A percentile compares a stretch with the other conserved stretches of the same genome.
Evolutionary conservation across 1,284 basidiomycete genomes (phyloP).

Genomic region (Cutaneotrichosporon cutaneum): DNA sequence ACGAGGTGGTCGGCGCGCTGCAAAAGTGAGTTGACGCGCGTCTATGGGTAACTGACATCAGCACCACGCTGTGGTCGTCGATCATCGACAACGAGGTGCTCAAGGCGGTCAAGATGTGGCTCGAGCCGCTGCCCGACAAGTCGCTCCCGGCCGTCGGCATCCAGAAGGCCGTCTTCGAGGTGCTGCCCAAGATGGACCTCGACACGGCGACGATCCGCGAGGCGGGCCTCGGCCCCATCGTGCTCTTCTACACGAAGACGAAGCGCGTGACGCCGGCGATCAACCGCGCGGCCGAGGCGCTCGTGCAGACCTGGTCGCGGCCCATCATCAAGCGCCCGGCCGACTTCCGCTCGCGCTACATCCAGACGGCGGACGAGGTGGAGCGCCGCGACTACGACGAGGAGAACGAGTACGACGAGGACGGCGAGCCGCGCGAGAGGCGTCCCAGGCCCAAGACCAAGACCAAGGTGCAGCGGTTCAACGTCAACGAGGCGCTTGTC

Average conservation of each 20-base stretch:
- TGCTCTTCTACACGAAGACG: constrained; percentile 90
- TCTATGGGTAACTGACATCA: constrained; percentile 47
- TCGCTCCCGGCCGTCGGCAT: constrained; percentile 95
- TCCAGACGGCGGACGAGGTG: constrained; percentile 30
- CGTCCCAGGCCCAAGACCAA: constrained; percentile 15
- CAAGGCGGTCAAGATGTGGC: constrained; percentile 85
- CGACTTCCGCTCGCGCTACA: constrained; percentile 61
- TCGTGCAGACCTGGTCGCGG: constrained; percentile 86
- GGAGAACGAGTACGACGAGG: constrained; percentile 24
- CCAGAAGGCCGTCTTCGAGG: constrained; percentile 85
- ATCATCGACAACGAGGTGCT: constrained; percentile 94
- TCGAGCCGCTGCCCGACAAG: constrained; percentile 89
- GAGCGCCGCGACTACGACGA: constrained; percentile 16
- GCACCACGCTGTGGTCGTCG: constrained; percentile 80
- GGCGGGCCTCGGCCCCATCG: constrained; percentile 82
- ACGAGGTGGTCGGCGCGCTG: constrained; percentile 86
- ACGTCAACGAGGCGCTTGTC: constrained; percentile 35
- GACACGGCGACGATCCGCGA: constrained; percentile 90
- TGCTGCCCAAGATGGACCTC: constrained; percentile 84
- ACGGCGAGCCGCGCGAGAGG: constrained; percentile 13
- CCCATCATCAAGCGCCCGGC: constrained; percentile 90
- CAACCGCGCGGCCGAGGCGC: constrained; percentile 73
- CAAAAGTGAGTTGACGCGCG: constrained; percentile 77
- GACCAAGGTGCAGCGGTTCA: constrained; percentile 37
- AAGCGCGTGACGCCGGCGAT: constrained; percentile 82